phyloP scores from a whole-genome alignment of 345 rosid species.

The Schrenkiella parvula region DNA sequence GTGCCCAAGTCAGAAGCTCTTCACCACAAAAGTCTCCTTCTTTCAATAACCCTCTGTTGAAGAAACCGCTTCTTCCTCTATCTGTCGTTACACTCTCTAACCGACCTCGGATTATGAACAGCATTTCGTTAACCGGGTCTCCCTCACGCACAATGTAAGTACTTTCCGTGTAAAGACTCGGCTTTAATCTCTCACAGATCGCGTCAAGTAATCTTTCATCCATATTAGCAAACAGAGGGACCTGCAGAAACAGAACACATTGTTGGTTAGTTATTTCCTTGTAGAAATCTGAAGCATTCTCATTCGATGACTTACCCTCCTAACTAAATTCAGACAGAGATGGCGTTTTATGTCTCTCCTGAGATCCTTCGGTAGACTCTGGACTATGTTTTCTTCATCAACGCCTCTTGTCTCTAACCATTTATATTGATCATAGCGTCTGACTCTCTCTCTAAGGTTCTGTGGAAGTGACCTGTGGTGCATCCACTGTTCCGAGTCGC shows the following conservation, averaged over 20 bases:
- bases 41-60: constrained; percentile 63
- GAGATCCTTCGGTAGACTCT: constrained; percentile 80
- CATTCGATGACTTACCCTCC: constrained; percentile 53
- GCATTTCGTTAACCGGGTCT: constrained; percentile 87
- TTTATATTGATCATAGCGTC: constrained; percentile 47
- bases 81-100: constrained; percentile 88
- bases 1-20: constrained; percentile 89
- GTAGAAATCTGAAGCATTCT: background rate
- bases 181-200: constrained; percentile 78
- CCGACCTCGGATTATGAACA: constrained; percentile 75
- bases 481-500: constrained; percentile 58
- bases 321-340: constrained; percentile 76
- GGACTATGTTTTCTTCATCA: constrained; percentile 48
- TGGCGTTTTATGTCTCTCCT: constrained; percentile 86
- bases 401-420: constrained; percentile 50
- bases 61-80: constrained; percentile 88
- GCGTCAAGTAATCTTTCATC: constrained; percentile 83
- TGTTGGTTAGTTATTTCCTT: background rate
- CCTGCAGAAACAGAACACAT: constrained; percentile 37
- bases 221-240: constrained; percentile 84
- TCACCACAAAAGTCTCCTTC: constrained; percentile 88
- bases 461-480: constrained; percentile 80
- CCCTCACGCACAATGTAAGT: constrained; percentile 82
- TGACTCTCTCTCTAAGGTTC: constrained; percentile 41
- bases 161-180: constrained; percentile 64